phyloP scores from a whole-genome alignment of 805 yeast genomes.

The Kluyveromyces nonfermentans region DNA sequence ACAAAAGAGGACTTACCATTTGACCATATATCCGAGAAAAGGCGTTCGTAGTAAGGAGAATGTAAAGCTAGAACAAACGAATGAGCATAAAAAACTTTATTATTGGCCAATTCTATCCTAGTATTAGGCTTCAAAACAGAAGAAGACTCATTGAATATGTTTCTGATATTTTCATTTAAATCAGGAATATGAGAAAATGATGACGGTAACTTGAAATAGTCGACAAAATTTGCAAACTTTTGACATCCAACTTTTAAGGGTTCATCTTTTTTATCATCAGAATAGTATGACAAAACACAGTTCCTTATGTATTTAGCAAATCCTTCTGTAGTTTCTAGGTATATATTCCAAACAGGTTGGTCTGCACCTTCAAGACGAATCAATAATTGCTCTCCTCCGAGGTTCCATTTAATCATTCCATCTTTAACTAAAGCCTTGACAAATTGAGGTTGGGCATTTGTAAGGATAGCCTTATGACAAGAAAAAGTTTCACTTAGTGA shows the following conservation, averaged over 20 bases:
- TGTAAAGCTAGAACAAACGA: constrained; percentile 46
- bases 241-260: neutral
- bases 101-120: constrained; percentile 38
- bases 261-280: neutral
- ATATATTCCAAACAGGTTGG: neutral
- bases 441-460: constrained; percentile 11
- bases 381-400: constrained; percentile 1
- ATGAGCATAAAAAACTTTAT: constrained; percentile 34
- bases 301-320: neutral
- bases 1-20: constrained; percentile 1
- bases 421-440: constrained; percentile 3
- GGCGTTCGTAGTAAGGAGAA: constrained; percentile 53
- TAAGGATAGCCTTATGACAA: constrained; percentile 20
- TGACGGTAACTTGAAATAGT: neutral
- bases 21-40: constrained; percentile 49
- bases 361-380: neutral
- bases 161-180: neutral
- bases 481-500: constrained; percentile 11
- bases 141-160: neutral
- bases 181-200: neutral
- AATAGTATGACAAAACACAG: neutral
- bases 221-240: neutral
- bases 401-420: constrained; percentile 4
- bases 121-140: constrained; percentile 31
- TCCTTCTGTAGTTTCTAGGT: neutral